Evolutionary conservation across 345 rosid species (phyloP).

Genomic region (Mangifera indica): DNA sequence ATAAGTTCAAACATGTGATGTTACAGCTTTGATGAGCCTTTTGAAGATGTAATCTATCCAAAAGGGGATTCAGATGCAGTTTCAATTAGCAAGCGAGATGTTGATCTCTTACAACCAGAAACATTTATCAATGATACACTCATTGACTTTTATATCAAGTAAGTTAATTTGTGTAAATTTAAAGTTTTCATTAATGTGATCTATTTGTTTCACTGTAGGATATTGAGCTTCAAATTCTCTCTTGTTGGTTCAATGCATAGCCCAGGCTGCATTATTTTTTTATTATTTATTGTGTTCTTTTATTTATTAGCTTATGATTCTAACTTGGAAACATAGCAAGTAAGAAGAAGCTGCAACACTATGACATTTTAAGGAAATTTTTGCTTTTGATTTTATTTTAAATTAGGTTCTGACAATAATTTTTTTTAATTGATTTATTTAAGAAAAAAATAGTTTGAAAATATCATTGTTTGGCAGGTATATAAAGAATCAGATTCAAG

Average conservation of each 20-base stretch:
- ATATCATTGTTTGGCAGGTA: slow-evolving; percentile 51
- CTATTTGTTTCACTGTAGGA: slow-evolving; percentile 4
- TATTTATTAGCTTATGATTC: background rate
- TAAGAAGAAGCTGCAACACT: background rate
- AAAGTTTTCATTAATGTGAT: slow-evolving; percentile 5
- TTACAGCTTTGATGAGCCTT: slow-evolving; percentile 77
- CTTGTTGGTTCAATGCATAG: background rate
- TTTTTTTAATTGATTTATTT: background rate
- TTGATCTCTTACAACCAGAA: slow-evolving; percentile 91
- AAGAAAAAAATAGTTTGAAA: background rate
- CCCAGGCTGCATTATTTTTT: background rate
- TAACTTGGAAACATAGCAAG: background rate
- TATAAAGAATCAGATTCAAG: slow-evolving; percentile 69
- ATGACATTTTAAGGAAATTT: background rate
- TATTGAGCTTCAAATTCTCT: background rate
- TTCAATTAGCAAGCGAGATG: slow-evolving; percentile 86
- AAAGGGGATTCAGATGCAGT: slow-evolving; percentile 94
- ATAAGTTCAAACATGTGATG: slow-evolving; percentile 27
- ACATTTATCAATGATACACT: slow-evolving; percentile 93
- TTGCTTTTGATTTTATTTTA: background rate
- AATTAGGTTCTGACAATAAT: background rate
- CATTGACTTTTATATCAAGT: slow-evolving; percentile 97
- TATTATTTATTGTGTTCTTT: background rate
- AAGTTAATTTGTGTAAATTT: slow-evolving; percentile 24
- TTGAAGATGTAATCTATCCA: slow-evolving; percentile 89